Evolutionary conservation across 768 basidiomycete species (phyloP), one percentile per base, ranked within the genome.

Genomic region (Erythrobasidium yunnanense): DNA sequence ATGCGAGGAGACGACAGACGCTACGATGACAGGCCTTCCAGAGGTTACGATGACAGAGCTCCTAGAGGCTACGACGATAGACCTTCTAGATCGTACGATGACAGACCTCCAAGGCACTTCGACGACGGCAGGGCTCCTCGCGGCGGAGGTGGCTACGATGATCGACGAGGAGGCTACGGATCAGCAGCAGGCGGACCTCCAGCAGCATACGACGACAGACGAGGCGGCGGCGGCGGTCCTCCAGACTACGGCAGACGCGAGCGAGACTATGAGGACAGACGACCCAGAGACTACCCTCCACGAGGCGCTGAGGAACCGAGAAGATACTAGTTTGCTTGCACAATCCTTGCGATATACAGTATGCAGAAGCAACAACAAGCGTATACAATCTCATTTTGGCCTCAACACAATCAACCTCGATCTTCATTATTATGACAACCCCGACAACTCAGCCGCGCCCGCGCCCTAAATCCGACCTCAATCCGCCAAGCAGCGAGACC

Each of bases 41-140:
- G 42, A 25, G 30, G 38, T 50, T 33, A 53, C 23, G 81, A 80
- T 49, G 78, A 82, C 63, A 79, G 78, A 55, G 67, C 68, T 42
- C 50, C 62, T 17, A 58, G 56, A 11, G 69, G 65, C 8, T 68
- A 58, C 38, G 47, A 69, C 30, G 70, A 67, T 54, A 55, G 66
- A 30, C 57, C 57, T 30, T 55, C 53, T 32, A 50, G 66, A 38
- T 33, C 30, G 49, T 53, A 54, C 42, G 51, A 70, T 67, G 66
- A 67, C 32, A 47, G 57, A 45, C 70, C 70, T 25, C 70, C 70
- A 66, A 27, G 71, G 18, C 63, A 63, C 18, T 68, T 68, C 51
- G 62, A 68, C 66, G 51, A 55, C 58, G 50, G 62, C 29, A 51
- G 72, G 3, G 69, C 38, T 33, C 34, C 55, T 33, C 34, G 34